Evolutionary conservation across 345 rosid species (phyloP).

Genomic region (Mangifera indica): DNA sequence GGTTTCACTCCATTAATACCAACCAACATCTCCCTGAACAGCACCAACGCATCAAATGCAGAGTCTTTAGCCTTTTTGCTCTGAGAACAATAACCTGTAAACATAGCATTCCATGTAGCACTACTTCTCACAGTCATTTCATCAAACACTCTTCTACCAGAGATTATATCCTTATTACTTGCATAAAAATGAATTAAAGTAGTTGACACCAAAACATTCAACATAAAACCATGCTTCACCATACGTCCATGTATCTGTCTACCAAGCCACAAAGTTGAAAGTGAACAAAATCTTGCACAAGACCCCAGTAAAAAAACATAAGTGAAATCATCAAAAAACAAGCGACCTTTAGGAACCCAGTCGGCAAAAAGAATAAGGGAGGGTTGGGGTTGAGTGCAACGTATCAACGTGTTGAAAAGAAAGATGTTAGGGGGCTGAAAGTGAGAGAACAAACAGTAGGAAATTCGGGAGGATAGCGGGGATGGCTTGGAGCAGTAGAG

Average conservation of each 20-base stretch:
- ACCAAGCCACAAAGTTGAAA: constrained; percentile 36
- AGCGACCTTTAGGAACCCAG: constrained; percentile 36
- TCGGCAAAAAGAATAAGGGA: constrained; percentile 44
- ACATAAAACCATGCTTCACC: constrained; percentile 39
- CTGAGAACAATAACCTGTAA: constrained; percentile 51
- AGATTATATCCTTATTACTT: constrained; percentile 36
- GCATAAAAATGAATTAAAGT: constrained; percentile 57
- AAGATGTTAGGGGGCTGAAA: constrained; percentile 38
- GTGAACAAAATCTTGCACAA: constrained; percentile 49
- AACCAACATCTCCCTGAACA: constrained; percentile 48
- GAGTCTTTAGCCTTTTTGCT: constrained; percentile 36
- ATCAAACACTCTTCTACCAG: constrained; percentile 56
- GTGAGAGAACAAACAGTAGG: constrained; percentile 35
- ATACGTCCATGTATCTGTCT: constrained; percentile 44
- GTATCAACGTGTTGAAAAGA: constrained; percentile 63
- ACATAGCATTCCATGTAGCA: constrained; percentile 65
- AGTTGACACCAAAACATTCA: constrained; percentile 43
- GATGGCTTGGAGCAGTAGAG: constrained; percentile 41
- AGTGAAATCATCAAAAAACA: constrained; percentile 44
- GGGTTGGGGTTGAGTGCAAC: constrained; percentile 49
- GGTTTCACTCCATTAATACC: constrained; percentile 40
- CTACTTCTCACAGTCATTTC: constrained; percentile 55
- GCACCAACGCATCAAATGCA: constrained; percentile 36
- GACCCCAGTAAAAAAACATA: constrained; percentile 56
- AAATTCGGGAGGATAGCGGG: constrained; percentile 34